Conservation (phyloP, 2,329 filamentous ascomycete species). For the Polychaeton citri region DNA sequence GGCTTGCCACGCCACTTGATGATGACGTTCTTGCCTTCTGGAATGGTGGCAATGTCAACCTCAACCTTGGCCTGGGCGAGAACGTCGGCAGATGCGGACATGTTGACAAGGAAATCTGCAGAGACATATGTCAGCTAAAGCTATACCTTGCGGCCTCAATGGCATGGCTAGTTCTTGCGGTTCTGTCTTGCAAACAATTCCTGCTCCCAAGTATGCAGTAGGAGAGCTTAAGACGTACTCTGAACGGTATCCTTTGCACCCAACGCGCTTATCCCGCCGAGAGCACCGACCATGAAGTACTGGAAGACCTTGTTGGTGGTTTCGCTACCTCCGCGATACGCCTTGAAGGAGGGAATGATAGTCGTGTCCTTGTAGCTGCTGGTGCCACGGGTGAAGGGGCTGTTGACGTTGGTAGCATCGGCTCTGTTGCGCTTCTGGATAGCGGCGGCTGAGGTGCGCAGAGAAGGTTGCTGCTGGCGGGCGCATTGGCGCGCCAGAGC, state of each 20-base stretch:
- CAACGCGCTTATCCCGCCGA: conserved; percentile 82
- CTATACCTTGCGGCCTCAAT: not conserved
- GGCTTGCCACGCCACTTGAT: conserved; percentile 99
- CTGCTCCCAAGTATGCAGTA: not conserved
- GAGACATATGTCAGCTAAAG: not conserved
- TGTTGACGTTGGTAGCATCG: conserved; percentile 31
- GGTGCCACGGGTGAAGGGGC: conserved; percentile 40
- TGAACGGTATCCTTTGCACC: conserved; percentile 97
- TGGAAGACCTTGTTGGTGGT: conserved; percentile 74
- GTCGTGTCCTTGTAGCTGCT: conserved; percentile 35
- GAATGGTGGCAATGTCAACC: conserved; percentile 81
- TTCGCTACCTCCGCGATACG: conserved; percentile 62
- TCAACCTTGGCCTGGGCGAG: conserved; percentile 99
- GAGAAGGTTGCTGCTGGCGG: conserved; percentile 31
- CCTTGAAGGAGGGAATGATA: conserved; percentile 77
- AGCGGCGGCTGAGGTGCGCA: conserved; percentile 30
- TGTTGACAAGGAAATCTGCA: conserved; percentile 97
- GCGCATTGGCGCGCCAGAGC: conserved; percentile 34
- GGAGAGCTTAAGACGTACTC: conserved; percentile 53
- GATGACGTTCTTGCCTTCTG: conserved; percentile 99
- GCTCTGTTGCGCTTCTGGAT: conserved; percentile 30
- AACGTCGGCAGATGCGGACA: conserved; percentile 97
- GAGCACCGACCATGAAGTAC: conserved; percentile 97
- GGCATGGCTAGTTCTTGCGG: conserved; percentile 2
- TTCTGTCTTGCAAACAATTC: not conserved